A percentile compares a stretch with the other conserved stretches of the same genome.
Evolutionary conservation across 129 eudicot genomes (phyloP).

Genomic region (Pseudognaphalium luteoalbum): DNA sequence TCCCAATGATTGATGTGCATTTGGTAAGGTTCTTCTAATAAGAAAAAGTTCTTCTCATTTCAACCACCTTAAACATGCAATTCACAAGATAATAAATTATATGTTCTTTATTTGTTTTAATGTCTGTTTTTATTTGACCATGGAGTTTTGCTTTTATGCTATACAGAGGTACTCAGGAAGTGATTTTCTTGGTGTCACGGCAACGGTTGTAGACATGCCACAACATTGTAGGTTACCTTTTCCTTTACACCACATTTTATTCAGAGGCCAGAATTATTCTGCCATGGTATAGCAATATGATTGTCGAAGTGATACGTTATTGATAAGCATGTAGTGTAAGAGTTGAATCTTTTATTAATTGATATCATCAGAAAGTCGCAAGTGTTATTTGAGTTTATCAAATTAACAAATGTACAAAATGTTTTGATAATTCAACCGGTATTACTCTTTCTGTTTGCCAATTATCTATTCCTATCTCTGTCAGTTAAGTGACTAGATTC

Average conservation of each 20-base stretch:
- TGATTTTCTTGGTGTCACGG: constrained; percentile 95
- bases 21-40: constrained; percentile 53
- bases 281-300: neutral
- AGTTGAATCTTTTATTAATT: neutral
- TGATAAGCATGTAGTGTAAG: neutral
- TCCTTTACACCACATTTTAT: constrained; percentile 19
- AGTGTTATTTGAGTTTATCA: neutral
- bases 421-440: neutral
- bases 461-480: too few species aligned
- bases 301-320: neutral
- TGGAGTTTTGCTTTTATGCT: constrained; percentile 24
- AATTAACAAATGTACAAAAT: neutral
- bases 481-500: neutral
- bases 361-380: neutral
- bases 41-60: constrained; percentile 16
- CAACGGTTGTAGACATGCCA: constrained; percentile 89
- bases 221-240: constrained; percentile 58
- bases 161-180: constrained; percentile 86
- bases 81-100: neutral
- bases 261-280: neutral
- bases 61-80: neutral
- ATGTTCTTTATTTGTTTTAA: neutral
- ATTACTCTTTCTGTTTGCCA: neutral
- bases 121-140: constrained; percentile 17
- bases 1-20: constrained; percentile 94